phyloP scores from a whole-genome alignment of 768 basidiomycete species.

The Amanita pallidorosea region DNA sequence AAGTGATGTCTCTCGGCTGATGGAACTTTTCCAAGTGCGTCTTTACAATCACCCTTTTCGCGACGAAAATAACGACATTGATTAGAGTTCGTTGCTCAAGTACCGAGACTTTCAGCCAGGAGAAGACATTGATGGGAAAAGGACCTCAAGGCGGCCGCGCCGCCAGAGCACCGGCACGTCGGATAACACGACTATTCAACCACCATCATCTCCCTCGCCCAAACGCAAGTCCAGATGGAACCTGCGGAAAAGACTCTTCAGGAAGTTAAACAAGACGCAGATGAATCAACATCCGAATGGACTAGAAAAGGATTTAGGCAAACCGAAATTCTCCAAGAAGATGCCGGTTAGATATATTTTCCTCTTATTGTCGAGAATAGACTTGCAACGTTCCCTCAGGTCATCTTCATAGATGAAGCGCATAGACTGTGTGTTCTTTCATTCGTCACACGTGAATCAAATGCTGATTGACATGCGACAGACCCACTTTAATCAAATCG shows the following conservation, averaged over 20 bases:
- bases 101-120: constrained; percentile 60
- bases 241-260: constrained; percentile 20
- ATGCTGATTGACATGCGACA: constrained; percentile 16
- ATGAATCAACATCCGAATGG: constrained; percentile 12
- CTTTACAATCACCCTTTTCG: neutral
- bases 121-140: constrained; percentile 15
- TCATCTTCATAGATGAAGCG: constrained; percentile 77
- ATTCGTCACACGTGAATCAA: neutral
- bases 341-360: constrained; percentile 39
- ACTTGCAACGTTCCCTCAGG: constrained; percentile 16
- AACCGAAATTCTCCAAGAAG: constrained; percentile 40
- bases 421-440: constrained; percentile 54
- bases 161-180: constrained; percentile 24
- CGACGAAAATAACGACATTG: neutral
- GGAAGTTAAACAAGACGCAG: constrained; percentile 10
- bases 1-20: constrained; percentile 70
- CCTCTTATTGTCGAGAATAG: constrained; percentile 5
- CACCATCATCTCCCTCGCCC: constrained; percentile 13
- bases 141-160: constrained; percentile 14
- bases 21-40: constrained; percentile 73
- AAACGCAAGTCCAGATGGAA: constrained; percentile 20
- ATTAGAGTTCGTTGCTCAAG: constrained; percentile 57
- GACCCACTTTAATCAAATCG: constrained; percentile 66
- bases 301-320: constrained; percentile 23
- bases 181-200: constrained; percentile 31